Evolutionary conservation across 129 eudicot species (phyloP).

Genomic region (Chrysanthemum lavandulifolium): DNA sequence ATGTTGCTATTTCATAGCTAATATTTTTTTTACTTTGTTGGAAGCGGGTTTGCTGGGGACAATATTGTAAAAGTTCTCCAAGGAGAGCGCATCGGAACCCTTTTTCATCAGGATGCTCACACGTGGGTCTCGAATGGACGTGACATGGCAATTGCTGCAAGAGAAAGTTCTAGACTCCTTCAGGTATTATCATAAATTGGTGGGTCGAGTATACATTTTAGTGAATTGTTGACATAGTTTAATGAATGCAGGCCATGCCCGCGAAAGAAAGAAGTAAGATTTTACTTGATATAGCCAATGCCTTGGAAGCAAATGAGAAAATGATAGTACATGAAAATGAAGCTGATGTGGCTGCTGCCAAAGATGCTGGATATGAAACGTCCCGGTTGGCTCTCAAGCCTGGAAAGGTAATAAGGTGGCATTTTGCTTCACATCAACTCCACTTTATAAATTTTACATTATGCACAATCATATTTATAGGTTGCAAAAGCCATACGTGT

Average conservation of each 20-base stretch:
- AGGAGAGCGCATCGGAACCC: constrained; percentile 65
- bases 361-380: constrained; percentile 65
- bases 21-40: too few relatives aligned
- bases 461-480: too few relatives aligned
- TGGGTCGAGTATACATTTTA: neutral
- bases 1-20: too few relatives aligned
- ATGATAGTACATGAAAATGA: constrained; percentile 58
- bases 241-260: constrained; percentile 39
- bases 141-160: constrained; percentile 77
- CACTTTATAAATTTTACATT: too few relatives aligned
- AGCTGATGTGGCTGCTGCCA: constrained; percentile 64
- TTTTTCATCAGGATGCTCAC: constrained; percentile 76
- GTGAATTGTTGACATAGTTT: too few relatives aligned
- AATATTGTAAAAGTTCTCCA: constrained; percentile 61
- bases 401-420: constrained; percentile 15
- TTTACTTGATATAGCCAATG: constrained; percentile 69
- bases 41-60: constrained; percentile 24
- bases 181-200: constrained; percentile 39
- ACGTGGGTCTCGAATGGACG: constrained; percentile 53
- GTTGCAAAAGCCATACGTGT: too few relatives aligned
- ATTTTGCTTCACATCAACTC: neutral
- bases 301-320: constrained; percentile 62
- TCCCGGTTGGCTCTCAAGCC: constrained; percentile 70
- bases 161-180: constrained; percentile 75
- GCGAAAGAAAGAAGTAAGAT: constrained; percentile 66